Evolutionary conservation across 2,329 filamentous ascomycete genomes (phyloP).

Genomic region (Aspergillus vadensis): DNA sequence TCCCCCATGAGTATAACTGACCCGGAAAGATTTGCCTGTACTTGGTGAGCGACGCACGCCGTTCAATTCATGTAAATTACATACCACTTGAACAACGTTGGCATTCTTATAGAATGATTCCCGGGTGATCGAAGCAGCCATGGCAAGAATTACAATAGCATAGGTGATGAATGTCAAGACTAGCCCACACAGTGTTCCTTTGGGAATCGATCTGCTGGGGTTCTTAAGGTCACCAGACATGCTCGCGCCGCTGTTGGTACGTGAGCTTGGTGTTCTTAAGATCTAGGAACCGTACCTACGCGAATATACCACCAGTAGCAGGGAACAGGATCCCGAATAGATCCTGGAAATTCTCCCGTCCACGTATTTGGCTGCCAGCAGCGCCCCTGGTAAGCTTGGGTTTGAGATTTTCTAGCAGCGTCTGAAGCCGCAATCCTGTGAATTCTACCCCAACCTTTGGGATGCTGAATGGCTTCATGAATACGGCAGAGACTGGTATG

Average conservation of each 20-base stretch:
- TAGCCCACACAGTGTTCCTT: conserved; percentile 78
- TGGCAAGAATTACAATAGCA: conserved; percentile 71
- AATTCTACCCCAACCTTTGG: conserved; percentile 67
- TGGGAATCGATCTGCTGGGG: conserved; percentile 81
- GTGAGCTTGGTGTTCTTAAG: conserved; percentile 57
- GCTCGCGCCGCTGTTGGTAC: conserved; percentile 65
- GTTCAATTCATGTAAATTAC: conserved; percentile 17
- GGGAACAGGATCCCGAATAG: conserved; percentile 87
- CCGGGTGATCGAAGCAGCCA: conserved; percentile 75
- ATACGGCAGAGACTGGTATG: conserved; percentile 75
- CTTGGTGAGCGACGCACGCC: conserved; percentile 11
- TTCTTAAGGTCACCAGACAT: conserved; percentile 87
- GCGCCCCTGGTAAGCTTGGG: conserved; percentile 66
- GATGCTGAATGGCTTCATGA: conserved; percentile 68
- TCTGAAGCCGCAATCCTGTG: conserved; percentile 72
- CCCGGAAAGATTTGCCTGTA: conserved; percentile 70
- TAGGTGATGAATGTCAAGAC: conserved; percentile 75
- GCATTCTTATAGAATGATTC: conserved; percentile 71
- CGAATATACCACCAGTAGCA: conserved; percentile 63
- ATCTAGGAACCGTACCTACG: conserved; percentile 41
- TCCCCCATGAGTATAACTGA: conserved; percentile 77
- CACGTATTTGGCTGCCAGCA: conserved; percentile 62
- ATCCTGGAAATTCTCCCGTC: conserved; percentile 72
- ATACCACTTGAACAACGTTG: conserved; percentile 74
- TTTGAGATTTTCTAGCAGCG: conserved; percentile 71